Percentiles rank a stretch among this genome's conserved stretches.
phyloP scores from a whole-genome alignment of 2,329 filamentous ascomycete genomes.

The Parafenestella ontariensis region DNA sequence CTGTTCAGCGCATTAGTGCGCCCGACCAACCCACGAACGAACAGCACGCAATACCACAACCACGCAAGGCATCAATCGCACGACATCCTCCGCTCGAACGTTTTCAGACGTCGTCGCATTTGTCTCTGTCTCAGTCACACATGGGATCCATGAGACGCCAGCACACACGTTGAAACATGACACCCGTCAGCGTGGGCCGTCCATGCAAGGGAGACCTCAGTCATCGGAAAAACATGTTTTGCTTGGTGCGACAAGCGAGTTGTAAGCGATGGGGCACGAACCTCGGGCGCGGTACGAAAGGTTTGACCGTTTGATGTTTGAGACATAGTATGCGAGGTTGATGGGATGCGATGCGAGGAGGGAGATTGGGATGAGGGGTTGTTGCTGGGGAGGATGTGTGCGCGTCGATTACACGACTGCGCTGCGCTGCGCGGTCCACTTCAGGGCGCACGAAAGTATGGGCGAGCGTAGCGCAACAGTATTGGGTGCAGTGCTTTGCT shows the following conservation, averaged over 20 bases:
- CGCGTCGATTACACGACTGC: background rate
- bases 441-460: background rate
- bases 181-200: background rate
- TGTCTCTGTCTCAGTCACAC: slow-evolving; percentile 21
- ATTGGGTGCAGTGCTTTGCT: background rate
- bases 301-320: background rate
- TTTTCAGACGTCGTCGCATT: slow-evolving; percentile 7
- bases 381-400: background rate
- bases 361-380: background rate
- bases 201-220: slow-evolving; percentile 1
- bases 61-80: slow-evolving; percentile 9
- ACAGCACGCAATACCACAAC: background rate
- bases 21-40: background rate
- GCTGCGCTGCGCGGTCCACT: background rate
- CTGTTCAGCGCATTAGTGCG: background rate
- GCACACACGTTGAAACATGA: slow-evolving; percentile 10
- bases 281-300: background rate
- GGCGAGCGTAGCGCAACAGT: background rate
- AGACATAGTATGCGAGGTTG: background rate
- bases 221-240: background rate
- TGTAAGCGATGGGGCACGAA: slow-evolving; percentile 1
- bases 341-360: background rate
- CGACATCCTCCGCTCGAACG: background rate
- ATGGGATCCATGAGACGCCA: slow-evolving; percentile 8
- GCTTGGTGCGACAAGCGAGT: background rate